phyloP scores from a whole-genome alignment of 2,329 filamentous ascomycete species.

The Cladorrhinum sp. region DNA sequence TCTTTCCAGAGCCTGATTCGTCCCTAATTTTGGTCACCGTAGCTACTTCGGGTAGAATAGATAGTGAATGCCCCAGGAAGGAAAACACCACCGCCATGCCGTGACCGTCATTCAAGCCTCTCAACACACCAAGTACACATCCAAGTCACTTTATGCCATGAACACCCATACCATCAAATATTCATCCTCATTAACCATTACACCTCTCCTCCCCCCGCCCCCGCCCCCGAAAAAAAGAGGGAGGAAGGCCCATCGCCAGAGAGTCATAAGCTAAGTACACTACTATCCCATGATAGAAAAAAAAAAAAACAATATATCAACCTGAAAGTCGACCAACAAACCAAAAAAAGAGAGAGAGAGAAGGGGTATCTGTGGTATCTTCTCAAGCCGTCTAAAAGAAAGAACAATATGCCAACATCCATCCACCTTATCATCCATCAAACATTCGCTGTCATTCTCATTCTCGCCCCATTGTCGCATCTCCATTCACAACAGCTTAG shows the following conservation, averaged over 20 bases:
- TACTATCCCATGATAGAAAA: no score
- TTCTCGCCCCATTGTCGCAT: background rate
- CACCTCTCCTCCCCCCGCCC: background rate
- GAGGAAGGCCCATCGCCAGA: background rate
- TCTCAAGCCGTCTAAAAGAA: background rate
- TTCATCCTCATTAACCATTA: background rate
- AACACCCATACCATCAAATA: no score
- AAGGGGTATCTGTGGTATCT: background rate
- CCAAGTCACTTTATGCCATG: no score
- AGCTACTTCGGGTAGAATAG: no score
- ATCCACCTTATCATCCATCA: background rate
- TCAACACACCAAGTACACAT: background rate
- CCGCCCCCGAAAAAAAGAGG: no score
- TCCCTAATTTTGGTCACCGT: no score
- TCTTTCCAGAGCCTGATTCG: no score
- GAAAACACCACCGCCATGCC: no score
- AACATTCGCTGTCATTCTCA: background rate
- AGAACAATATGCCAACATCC: background rate
- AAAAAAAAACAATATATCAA: background rate
- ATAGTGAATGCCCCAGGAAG: no score
- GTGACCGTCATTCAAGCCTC: no score
- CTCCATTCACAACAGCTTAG: slow-evolving; percentile 18
- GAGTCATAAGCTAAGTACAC: background rate
- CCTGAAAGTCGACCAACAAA: background rate
- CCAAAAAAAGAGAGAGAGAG: background rate